Base-by-base conservation (phyloP, 148 eudicot genomes). In the Pouteria glomerata region DNA sequence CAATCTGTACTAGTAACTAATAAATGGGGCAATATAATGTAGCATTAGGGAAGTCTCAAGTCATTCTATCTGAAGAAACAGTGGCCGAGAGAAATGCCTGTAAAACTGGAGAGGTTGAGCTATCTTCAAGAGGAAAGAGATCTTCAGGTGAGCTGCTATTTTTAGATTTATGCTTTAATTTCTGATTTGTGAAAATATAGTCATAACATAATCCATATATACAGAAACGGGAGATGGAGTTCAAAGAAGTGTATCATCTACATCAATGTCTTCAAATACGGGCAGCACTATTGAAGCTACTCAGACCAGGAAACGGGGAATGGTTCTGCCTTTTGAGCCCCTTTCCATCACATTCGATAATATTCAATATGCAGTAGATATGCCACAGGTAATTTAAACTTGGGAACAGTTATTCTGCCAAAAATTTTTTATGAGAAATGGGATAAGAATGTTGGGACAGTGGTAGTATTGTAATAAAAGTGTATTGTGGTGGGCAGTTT, bases 311-410 rank as follows among this genome's bases (percentile, higher is more conserved):
- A 86, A 72, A n/a, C 76, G 75, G 41, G 97, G 89, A 47, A 81
- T 91, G 87, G 80, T 81, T 64, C 86, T 91, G 37, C 97, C 97
- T 2, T 91, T 91, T 73, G 77, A 83, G 34, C 90, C 89, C 63
- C 84, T 83, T 18, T 80, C 93, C 42, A 75, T 91, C 61, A 72
- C 87, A 15, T 91, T 91, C 19, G 84, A 91, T 29, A 87, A 88
- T 8, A 65, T 91, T 76, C 81, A 68, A 70, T 90, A 90, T 45
- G 80, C 91, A 60, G 87, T 90, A 6, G 97, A 90, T 72, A 88
- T 90, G 97, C 93, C 93, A 66, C 75, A 60, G 78, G 93, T 90
- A 90, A 52, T 14, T 59, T 35, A 24, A 6, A 53, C n/a, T n/a
- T n/a, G n/a, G n/a, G n/a, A n/a, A n/a, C n/a, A n/a, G n/a, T n/a